These are phyloP conservation scores for Candida nanaspora DNA, from an alignment of 805 yeast species.

Conservation along the genomic window DNA sequence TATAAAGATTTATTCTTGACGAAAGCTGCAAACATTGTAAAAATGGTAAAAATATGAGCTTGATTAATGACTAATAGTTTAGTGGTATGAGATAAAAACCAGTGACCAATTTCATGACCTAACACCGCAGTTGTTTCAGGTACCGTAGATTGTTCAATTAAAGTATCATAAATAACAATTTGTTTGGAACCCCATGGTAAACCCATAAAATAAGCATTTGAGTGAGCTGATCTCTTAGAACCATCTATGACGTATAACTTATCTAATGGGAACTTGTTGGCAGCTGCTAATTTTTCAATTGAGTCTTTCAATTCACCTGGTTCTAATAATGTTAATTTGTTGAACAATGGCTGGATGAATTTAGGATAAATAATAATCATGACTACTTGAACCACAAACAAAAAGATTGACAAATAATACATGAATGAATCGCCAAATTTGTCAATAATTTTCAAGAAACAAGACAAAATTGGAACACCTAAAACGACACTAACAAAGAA, in stretches of 20 bases:
- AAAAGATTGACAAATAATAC: slow-evolving; percentile 67
- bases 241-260: slow-evolving; percentile 90
- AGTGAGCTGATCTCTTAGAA: slow-evolving; percentile 93
- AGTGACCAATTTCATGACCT: slow-evolving; percentile 99
- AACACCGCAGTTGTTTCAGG: slow-evolving; percentile 87
- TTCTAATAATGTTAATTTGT: slow-evolving; percentile 83
- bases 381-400: slow-evolving; percentile 64
- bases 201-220: slow-evolving; percentile 95
- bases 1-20: slow-evolving; percentile 74
- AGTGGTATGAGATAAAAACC: slow-evolving; percentile 88
- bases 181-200: slow-evolving; percentile 91
- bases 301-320: slow-evolving; percentile 81
- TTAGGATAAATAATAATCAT: slow-evolving; percentile 75
- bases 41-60: slow-evolving; percentile 53
- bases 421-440: slow-evolving; percentile 76
- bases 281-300: slow-evolving; percentile 71
- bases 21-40: slow-evolving; percentile 72
- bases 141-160: slow-evolving; percentile 70
- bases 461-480: slow-evolving; percentile 69
- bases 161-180: slow-evolving; percentile 88
- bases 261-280: slow-evolving; percentile 78
- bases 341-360: slow-evolving; percentile 86
- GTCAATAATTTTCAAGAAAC: slow-evolving; percentile 73
- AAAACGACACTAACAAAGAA: slow-evolving; percentile 44
- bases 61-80: slow-evolving; percentile 63